These are phyloP conservation scores for Umbelopsis sp. DNA, from an alignment of 192 early-diverging fungal species.

Conservation along the genomic window DNA sequence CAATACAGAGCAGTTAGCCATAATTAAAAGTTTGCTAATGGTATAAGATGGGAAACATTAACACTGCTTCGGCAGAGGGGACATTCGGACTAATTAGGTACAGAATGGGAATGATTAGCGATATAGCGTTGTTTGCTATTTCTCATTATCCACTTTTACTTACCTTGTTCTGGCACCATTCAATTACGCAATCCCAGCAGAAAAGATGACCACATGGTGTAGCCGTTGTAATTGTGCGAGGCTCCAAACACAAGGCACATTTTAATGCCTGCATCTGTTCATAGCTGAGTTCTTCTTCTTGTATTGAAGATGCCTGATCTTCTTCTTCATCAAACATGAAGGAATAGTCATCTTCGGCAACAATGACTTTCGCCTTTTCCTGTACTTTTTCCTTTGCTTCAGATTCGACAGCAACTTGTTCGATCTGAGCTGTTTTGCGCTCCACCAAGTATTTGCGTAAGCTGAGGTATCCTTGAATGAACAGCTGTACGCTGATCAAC, in stretches of 20 bases:
- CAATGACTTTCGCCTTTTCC: constrained; percentile 6
- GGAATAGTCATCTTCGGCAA: constrained; percentile 28
- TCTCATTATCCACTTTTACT: constrained; percentile 2
- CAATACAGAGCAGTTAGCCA: constrained; percentile 11
- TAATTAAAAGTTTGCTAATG: constrained; percentile 65
- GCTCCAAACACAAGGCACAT: constrained; percentile 87
- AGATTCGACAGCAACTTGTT: constrained; percentile 18
- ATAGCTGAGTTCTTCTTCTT: constrained; percentile 27
- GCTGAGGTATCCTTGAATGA: constrained; percentile 57
- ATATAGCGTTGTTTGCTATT: constrained; percentile 14
- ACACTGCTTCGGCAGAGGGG: constrained; percentile 89
- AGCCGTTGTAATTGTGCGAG: constrained; percentile 72
- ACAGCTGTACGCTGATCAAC: constrained; percentile 74
- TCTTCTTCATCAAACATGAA: constrained; percentile 32
- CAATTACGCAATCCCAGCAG: constrained; percentile 92
- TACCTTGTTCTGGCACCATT: constrained; percentile 92
- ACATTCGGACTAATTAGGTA: constrained; percentile 73
- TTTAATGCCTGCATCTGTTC: constrained; percentile 54
- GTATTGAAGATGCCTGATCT: neutral
- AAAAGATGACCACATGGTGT: constrained; percentile 96
- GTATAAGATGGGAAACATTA: constrained; percentile 70
- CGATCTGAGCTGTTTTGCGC: constrained; percentile 31
- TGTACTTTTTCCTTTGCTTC: neutral
- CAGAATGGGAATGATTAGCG: constrained; percentile 10
- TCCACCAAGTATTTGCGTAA: constrained; percentile 32